Evolutionary conservation across 768 basidiomycete genomes (phyloP).

Genomic region (Mycena galopus): DNA sequence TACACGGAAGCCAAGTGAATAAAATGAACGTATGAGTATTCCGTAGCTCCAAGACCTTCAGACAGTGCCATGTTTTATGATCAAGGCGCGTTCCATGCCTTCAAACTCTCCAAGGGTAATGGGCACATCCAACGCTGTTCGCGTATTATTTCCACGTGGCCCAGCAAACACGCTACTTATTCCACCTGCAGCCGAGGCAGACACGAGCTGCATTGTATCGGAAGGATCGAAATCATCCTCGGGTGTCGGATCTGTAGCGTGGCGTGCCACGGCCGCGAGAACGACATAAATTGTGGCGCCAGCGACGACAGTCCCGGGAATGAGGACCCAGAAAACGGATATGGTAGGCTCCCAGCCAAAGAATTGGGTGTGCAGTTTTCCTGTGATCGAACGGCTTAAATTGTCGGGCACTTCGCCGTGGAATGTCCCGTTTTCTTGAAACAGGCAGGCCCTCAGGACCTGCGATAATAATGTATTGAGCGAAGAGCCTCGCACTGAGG

Average conservation of each 20-base stretch:
- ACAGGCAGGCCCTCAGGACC: background rate
- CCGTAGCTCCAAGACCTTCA: too few species aligned
- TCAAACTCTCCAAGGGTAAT: too few species aligned
- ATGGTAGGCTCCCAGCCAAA: background rate
- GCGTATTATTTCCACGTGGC: too few species aligned
- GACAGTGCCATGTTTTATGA: too few species aligned
- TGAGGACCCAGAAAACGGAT: background rate
- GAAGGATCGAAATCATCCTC: too few species aligned
- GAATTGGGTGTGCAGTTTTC: background rate
- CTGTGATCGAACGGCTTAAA: background rate
- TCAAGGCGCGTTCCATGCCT: too few species aligned
- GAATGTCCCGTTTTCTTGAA: background rate
- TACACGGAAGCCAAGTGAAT: too few species aligned
- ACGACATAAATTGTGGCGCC: background rate
- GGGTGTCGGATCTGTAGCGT: background rate
- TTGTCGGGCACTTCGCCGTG: background rate
- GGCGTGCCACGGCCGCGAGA: background rate
- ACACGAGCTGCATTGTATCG: too few species aligned
- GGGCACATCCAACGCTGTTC: too few species aligned
- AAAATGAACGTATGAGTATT: too few species aligned
- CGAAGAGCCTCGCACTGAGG: background rate
- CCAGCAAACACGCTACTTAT: too few species aligned
- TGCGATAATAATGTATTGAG: background rate
- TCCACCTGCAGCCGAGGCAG: too few species aligned
- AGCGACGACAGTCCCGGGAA: background rate